These are phyloP conservation scores for Boletellus sp. DNA, from an alignment of 1,284 basidiomycete species.

Conservation along the genomic window DNA sequence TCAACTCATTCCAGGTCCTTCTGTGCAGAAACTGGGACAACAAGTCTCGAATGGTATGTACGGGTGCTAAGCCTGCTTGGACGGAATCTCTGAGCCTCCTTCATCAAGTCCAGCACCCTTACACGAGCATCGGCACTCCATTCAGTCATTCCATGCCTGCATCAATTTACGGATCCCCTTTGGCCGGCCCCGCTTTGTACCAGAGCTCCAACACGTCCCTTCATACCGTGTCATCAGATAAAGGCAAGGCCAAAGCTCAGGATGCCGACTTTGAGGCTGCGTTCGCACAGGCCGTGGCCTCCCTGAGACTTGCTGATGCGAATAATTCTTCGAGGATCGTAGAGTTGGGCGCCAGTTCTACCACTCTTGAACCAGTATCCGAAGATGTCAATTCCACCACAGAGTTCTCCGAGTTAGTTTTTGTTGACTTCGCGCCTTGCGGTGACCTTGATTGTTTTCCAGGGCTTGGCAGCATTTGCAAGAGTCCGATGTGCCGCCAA, in stretches of 20 bases:
- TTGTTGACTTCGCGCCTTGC: constrained; percentile 8
- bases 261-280: constrained; percentile 79
- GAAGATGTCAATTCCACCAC: constrained; percentile 21
- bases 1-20: constrained; percentile 6
- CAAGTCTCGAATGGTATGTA: constrained; percentile 26
- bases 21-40: constrained; percentile 31
- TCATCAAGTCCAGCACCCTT: constrained; percentile 20
- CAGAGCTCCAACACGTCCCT: constrained; percentile 24
- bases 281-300: constrained; percentile 58
- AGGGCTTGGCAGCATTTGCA: constrained; percentile 62
- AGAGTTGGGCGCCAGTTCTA: constrained; percentile 47
- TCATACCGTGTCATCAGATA: constrained; percentile 31
- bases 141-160: constrained; percentile 31
- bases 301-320: constrained; percentile 40
- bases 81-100: constrained; percentile 9
- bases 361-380: constrained; percentile 38
- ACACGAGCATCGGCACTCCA: constrained; percentile 12
- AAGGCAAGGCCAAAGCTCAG: constrained; percentile 70
- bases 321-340: constrained; percentile 49
- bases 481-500: constrained; percentile 54
- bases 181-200: constrained; percentile 34
- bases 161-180: constrained; percentile 25
- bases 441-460: constrained; percentile 5
- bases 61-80: neutral
- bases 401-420: constrained; percentile 48